These are phyloP conservation scores for Terfezia claveryi DNA, from an alignment of 495 filamentous ascomycete genomes.

Conservation along the genomic window DNA sequence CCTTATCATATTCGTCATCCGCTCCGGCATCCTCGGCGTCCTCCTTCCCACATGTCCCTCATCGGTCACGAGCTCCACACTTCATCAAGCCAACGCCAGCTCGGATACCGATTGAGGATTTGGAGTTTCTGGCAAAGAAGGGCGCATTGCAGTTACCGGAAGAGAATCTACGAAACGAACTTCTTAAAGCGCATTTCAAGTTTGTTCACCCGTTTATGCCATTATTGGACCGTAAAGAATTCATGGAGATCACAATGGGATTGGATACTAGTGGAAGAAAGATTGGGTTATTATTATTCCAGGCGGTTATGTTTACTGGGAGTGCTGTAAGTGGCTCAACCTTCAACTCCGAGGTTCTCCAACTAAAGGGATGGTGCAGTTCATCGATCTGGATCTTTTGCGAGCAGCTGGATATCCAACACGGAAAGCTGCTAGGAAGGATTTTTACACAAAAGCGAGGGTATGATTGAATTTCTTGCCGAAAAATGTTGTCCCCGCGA, in stretches of 20 bases:
- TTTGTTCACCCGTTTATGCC: conserved; percentile 83
- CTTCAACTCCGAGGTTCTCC: background rate
- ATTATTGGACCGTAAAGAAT: conserved; percentile 54
- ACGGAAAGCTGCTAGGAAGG: conserved; percentile 51
- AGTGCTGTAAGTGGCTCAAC: conserved; percentile 25
- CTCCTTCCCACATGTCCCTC: conserved; percentile 22
- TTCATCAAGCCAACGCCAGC: conserved; percentile 55
- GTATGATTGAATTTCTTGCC: conserved; percentile 25
- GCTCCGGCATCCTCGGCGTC: conserved; percentile 22
- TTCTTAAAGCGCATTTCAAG: conserved; percentile 54
- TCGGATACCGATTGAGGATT: conserved; percentile 47
- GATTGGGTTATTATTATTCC: conserved; percentile 57
- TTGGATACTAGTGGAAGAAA: conserved; percentile 42
- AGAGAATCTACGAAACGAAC: conserved; percentile 42
- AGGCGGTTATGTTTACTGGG: conserved; percentile 64
- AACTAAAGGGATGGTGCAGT: conserved; percentile 14
- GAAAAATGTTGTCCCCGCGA: background rate
- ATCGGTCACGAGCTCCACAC: conserved; percentile 29
- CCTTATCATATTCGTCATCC: conserved; percentile 16
- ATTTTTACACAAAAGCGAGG: conserved; percentile 58
- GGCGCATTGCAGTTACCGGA: conserved; percentile 52
- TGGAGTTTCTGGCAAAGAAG: conserved; percentile 51
- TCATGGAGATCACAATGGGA: conserved; percentile 40
- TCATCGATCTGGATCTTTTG: conserved; percentile 49
- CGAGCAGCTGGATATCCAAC: conserved; percentile 44